A percentile compares a stretch with the other conserved stretches of the same genome.
phyloP scores from a whole-genome alignment of 495 filamentous ascomycete species.

The Cercophora newfieldiana region DNA sequence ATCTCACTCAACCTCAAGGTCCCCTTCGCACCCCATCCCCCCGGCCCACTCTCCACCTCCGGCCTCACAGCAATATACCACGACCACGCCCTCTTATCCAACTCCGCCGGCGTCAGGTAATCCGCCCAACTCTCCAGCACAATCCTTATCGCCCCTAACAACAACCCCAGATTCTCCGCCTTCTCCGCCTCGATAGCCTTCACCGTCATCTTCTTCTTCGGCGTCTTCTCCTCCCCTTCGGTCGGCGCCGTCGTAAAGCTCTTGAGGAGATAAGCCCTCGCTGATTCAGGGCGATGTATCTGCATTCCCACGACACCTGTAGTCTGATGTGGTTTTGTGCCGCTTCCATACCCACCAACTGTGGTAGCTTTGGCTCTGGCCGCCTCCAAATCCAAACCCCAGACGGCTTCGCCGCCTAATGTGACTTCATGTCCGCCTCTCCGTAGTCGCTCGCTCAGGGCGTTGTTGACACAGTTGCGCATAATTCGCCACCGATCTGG shows the following conservation, averaged over 20 bases:
- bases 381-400: constrained; percentile 77
- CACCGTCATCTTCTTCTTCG: constrained; percentile 49
- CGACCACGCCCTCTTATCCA: constrained; percentile 73
- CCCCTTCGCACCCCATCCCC: constrained; percentile 81
- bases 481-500: constrained; percentile 71
- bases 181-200: constrained; percentile 54
- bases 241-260: constrained; percentile 51
- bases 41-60: constrained; percentile 66
- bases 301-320: constrained; percentile 51
- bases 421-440: constrained; percentile 40
- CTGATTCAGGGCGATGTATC: constrained; percentile 66
- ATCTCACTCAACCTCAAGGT: constrained; percentile 65
- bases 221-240: constrained; percentile 12
- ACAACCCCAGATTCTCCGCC: constrained; percentile 63
- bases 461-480: constrained; percentile 47
- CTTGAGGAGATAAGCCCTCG: constrained; percentile 59
- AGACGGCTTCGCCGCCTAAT: constrained; percentile 58
- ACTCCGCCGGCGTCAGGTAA: constrained; percentile 56
- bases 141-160: constrained; percentile 66
- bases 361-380: constrained; percentile 41
- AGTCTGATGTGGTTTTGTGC: constrained; percentile 17
- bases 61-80: constrained; percentile 80
- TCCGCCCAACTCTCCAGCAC: constrained; percentile 70
- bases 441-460: constrained; percentile 48
- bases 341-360: constrained; percentile 24